Evolutionary conservation across 495 filamentous ascomycete genomes (phyloP).

Genomic region (Gamarada debralockiae): DNA sequence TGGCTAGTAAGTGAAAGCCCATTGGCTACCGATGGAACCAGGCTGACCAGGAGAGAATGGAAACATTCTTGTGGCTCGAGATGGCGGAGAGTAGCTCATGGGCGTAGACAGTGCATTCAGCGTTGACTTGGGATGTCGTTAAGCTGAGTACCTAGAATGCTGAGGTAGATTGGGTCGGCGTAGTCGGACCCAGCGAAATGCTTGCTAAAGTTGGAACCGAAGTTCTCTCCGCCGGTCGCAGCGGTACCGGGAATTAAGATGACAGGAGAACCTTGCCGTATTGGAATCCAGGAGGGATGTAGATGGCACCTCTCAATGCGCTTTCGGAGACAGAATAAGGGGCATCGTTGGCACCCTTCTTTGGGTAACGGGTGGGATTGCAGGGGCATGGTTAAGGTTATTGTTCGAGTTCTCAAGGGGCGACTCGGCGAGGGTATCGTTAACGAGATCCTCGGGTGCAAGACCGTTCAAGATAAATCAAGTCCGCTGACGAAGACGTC

Average conservation of each 20-base stretch:
- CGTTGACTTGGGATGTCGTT: constrained; percentile 38
- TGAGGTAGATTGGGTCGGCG: constrained; percentile 44
- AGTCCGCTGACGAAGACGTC: too few relatives aligned
- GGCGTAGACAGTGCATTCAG: constrained; percentile 35
- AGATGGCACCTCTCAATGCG: constrained; percentile 33
- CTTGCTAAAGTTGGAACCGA: constrained; percentile 36
- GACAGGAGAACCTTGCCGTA: constrained; percentile 33
- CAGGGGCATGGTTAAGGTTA: too few relatives aligned
- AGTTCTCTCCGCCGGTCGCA: constrained; percentile 33
- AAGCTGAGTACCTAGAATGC: constrained; percentile 36
- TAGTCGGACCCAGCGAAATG: constrained; percentile 26
- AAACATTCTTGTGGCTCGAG: constrained; percentile 47
- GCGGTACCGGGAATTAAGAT: constrained; percentile 44
- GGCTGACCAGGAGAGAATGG: constrained; percentile 34
- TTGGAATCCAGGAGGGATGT: constrained; percentile 36
- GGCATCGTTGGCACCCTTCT: constrained; percentile 31
- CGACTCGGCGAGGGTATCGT: too few relatives aligned
- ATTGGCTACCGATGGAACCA: too few relatives aligned
- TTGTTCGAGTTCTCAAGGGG: too few relatives aligned
- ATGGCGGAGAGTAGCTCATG: constrained; percentile 43
- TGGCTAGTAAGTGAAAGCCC: too few relatives aligned
- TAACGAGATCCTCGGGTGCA: too few relatives aligned
- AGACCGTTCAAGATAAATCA: too few relatives aligned
- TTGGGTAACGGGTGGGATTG: constrained; percentile 32
- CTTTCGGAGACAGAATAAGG: constrained; percentile 36